phyloP scores from a whole-genome alignment of 129 eudicot genomes.

The Erigeron canadensis region DNA sequence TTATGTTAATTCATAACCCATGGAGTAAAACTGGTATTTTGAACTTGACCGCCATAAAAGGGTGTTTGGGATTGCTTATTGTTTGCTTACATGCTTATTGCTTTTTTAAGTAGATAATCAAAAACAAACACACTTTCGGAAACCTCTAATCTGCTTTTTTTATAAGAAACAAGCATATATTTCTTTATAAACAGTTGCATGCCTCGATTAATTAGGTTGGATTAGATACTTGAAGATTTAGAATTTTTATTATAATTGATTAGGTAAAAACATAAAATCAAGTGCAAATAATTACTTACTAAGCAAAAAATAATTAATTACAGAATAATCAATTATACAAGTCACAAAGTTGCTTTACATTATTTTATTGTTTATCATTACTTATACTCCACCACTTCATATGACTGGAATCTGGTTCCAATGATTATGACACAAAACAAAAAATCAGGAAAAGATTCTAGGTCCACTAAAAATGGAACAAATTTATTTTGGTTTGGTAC shows the following conservation, averaged over 20 bases:
- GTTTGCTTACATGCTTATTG: too few relatives aligned
- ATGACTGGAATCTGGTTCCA: slow-evolving; percentile 36
- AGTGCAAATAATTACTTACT: slow-evolving; percentile 1
- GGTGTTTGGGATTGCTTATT: too few relatives aligned
- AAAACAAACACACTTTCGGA: background rate
- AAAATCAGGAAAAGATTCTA: slow-evolving; percentile 22
- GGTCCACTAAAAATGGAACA: slow-evolving; percentile 28
- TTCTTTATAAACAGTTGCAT: background rate
- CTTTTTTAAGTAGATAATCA: too few relatives aligned
- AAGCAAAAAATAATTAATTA: slow-evolving; percentile 10
- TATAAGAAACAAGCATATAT: too few relatives aligned
- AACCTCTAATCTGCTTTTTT: background rate
- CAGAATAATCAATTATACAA: background rate
- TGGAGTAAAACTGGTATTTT: slow-evolving; percentile 18
- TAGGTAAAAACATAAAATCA: background rate
- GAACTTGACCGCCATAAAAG: too few relatives aligned
- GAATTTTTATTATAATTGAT: background rate
- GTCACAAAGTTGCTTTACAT: slow-evolving; percentile 19
- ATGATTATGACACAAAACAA: slow-evolving; percentile 23
- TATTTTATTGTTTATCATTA: slow-evolving; percentile 18
- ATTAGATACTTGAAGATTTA: background rate
- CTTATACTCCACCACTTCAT: slow-evolving; percentile 27
- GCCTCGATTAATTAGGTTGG: background rate
- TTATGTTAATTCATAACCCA: background rate
- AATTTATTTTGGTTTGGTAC: background rate